Conservation (phyloP, 805 yeast genomes). For the Cyberlindnera nakhonratchasimensis region DNA sequence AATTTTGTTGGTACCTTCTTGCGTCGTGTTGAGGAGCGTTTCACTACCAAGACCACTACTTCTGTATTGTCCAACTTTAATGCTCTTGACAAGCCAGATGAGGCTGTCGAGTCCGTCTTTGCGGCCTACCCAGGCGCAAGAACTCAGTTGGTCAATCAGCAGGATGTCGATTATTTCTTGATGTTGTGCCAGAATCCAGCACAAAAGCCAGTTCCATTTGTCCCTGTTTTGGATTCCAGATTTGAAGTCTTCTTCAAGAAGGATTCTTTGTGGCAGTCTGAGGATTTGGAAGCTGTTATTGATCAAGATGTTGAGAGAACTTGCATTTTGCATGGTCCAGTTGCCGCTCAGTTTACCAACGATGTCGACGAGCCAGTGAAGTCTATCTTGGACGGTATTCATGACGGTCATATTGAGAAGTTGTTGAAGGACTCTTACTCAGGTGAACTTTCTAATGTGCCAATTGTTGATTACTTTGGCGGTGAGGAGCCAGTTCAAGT, state of each 20-base stretch:
- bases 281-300: slow-evolving; percentile 92
- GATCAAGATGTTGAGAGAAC: slow-evolving; percentile 97
- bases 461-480: slow-evolving; percentile 87
- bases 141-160: slow-evolving; percentile 85
- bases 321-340: slow-evolving; percentile 99
- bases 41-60: slow-evolving; percentile 51
- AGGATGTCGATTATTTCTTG: slow-evolving; percentile 92
- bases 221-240: slow-evolving; percentile 91
- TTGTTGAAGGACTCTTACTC: slow-evolving; percentile 66
- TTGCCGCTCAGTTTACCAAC: slow-evolving; percentile 89
- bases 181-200: slow-evolving; percentile 74
- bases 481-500: slow-evolving; percentile 49
- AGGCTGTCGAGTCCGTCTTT: slow-evolving; percentile 56
- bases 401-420: slow-evolving; percentile 79
- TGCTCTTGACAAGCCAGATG: slow-evolving; percentile 66
- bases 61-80: slow-evolving; percentile 74
- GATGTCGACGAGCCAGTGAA: slow-evolving; percentile 89
- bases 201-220: slow-evolving; percentile 97
- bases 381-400: slow-evolving; percentile 82
- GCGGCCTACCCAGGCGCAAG: slow-evolving; percentile 69
- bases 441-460: slow-evolving; percentile 70
- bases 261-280: slow-evolving; percentile 99
- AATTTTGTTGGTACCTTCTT: slow-evolving; percentile 82
- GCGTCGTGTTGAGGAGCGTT: slow-evolving; percentile 96
- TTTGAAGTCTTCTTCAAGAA: slow-evolving; percentile 96